Evolutionary conservation across 2,329 filamentous ascomycete species (phyloP), one percentile per base, ranked within the genome.

Genomic region (Hypoxylon sp.): DNA sequence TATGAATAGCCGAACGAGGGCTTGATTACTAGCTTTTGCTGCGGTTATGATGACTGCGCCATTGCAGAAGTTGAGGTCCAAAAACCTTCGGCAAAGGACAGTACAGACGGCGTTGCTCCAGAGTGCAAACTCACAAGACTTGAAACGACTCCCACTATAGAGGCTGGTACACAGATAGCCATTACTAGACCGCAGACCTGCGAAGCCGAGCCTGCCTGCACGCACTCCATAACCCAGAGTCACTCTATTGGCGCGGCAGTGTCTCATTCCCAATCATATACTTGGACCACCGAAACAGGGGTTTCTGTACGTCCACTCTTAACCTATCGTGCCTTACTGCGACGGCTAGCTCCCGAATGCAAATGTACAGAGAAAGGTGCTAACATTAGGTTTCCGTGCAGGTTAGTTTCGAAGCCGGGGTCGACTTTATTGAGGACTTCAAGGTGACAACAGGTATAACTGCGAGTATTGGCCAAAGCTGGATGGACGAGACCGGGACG

Each of bases 21-120:
- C 47, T 22, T 71, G 31, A 71, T 71, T 11, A 67, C 69, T 2
- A 71, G 66, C 14, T 71, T 47, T 39, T 71, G 69, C 50, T 71
- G 69, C 17, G 69, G 69, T 4, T 24, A 26, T 3, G 69, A 59
- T 35, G 69, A 71, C 35, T 71, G 69, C 31, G 48, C 56, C 13
- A 11, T 54, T 8, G 63, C 63, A 8, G 63, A 69, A 24, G 52
- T 71, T 22, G 69, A 71, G 26, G 42, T 62, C 3, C 19, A 69
- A 39, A 35, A 46, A 2, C 3, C 5, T 6, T 11, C 11, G 4
- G 29, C 58, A 1, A n/a, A 46, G 31, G 39, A 65, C 0, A 46
- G 3, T 5, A 3, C 13, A 1, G 35, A 11, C n/a, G 59, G n/a
- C 3, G 52, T 35, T 0, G n/a, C 52, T 3, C 69, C 66, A 9